Percentiles rank a stretch among this genome's conserved stretches.
These are phyloP conservation scores for Pharus latifolius DNA, from an alignment of 176 grass and related monocot species.

Conservation along the genomic window DNA sequence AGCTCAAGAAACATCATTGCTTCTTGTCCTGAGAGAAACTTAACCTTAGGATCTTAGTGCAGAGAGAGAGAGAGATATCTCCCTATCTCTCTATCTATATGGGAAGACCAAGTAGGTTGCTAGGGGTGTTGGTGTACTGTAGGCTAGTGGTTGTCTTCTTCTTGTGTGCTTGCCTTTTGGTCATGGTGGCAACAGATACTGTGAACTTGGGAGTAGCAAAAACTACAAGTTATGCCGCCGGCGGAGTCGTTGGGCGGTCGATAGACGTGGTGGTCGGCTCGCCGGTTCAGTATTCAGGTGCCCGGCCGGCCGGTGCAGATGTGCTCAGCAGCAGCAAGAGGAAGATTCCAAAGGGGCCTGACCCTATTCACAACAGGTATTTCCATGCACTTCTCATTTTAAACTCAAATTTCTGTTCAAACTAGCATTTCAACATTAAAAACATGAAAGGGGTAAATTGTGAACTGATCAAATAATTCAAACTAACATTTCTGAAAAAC, in stretches of 20 bases:
- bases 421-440: too few relatives aligned
- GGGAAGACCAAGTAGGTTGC: slow-evolving; percentile 16
- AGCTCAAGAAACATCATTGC: background rate
- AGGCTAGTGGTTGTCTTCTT: slow-evolving; percentile 1
- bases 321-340: slow-evolving; percentile 50
- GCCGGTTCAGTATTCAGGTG: background rate
- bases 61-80: background rate
- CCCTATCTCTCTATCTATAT: slow-evolving; percentile 18
- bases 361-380: slow-evolving; percentile 85
- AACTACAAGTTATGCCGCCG: background rate
- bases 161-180: slow-evolving; percentile 17
- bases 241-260: background rate
- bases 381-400: background rate
- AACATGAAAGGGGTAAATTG: too few relatives aligned
- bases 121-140: slow-evolving; percentile 25
- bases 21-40: background rate
- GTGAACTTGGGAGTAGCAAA: background rate
- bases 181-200: slow-evolving; percentile 5
- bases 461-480: too few relatives aligned
- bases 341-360: slow-evolving; percentile 59
- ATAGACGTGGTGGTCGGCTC: background rate
- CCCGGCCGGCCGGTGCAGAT: background rate
- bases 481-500: too few relatives aligned
- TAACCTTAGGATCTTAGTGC: background rate
- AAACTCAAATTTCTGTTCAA: too few relatives aligned